A percentile compares a stretch with the other conserved stretches of the same genome.
Evolutionary conservation across 2,329 filamentous ascomycete species (phyloP).

Genomic region (Rhinocladiella similis): DNA sequence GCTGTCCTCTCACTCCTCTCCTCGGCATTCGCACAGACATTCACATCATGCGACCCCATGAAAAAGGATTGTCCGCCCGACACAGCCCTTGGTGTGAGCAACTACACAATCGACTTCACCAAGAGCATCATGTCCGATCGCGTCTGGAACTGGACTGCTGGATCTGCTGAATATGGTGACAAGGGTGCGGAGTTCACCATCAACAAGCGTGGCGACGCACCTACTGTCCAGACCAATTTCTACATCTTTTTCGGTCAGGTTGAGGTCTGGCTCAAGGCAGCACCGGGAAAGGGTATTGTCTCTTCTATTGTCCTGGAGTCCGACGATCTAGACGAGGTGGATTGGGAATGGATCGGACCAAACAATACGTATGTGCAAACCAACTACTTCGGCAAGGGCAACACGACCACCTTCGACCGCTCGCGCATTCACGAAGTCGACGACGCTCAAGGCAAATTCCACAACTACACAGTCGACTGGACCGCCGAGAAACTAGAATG

Average conservation of each 20-base stretch:
- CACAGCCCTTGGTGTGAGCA: conserved; percentile 65
- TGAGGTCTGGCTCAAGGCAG: conserved; percentile 75
- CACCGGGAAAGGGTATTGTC: conserved; percentile 72
- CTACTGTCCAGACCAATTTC: conserved; percentile 75
- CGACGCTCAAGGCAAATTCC: conserved; percentile 68
- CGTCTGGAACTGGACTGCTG: conserved; percentile 69
- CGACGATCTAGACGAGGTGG: conserved; percentile 82
- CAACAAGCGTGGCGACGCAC: conserved; percentile 68
- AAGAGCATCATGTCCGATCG: conserved; percentile 56
- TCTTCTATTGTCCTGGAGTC: conserved; percentile 81
- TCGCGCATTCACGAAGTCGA: conserved; percentile 62
- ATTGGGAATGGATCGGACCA: conserved; percentile 78
- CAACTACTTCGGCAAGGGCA: conserved; percentile 77
- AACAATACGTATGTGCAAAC: conserved; percentile 64
- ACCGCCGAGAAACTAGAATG: conserved; percentile 81
- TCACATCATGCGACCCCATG: conserved; percentile 74
- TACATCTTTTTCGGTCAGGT: conserved; percentile 85
- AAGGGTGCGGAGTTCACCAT: conserved; percentile 73
- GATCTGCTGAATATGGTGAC: conserved; percentile 61
- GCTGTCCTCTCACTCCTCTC: conserved; percentile 43
- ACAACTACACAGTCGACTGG: conserved; percentile 93
- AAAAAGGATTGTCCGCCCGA: conserved; percentile 69
- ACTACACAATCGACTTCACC: conserved; percentile 51
- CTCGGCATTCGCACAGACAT: conserved; percentile 68
- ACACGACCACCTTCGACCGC: conserved; percentile 70